These are phyloP conservation scores for Xylaria bambusicola DNA, from an alignment of 495 filamentous ascomycete species.

Conservation along the genomic window DNA sequence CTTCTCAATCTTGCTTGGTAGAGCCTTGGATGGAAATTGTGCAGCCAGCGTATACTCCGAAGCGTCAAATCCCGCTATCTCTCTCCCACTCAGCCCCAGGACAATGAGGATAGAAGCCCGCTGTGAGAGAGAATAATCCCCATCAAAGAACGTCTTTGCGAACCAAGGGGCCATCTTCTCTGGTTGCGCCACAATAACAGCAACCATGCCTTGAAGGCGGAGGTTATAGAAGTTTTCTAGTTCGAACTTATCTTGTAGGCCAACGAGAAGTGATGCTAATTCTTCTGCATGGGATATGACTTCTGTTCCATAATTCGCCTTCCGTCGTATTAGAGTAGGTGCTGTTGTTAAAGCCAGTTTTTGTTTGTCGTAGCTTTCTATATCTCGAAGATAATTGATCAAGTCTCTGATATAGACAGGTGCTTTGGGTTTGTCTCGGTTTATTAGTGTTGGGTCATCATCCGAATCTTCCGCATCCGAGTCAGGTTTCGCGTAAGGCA, in stretches of 20 bases:
- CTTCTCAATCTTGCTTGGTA: slow-evolving; percentile 61
- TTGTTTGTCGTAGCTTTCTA: slow-evolving; percentile 81
- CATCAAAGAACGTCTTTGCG: slow-evolving; percentile 81
- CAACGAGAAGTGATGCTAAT: slow-evolving; percentile 71
- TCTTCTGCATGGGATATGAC: slow-evolving; percentile 82
- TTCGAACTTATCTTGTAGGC: slow-evolving; percentile 78
- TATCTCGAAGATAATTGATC: slow-evolving; percentile 73
- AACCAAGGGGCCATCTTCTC: slow-evolving; percentile 80
- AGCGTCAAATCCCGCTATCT: slow-evolving; percentile 77
- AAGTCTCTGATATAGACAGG: slow-evolving; percentile 94
- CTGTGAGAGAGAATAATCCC: slow-evolving; percentile 85
- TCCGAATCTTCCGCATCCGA: slow-evolving; percentile 90
- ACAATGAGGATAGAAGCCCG: slow-evolving; percentile 77
- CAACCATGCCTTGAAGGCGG: slow-evolving; percentile 81
- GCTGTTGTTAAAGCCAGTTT: slow-evolving; percentile 76
- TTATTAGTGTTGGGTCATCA: slow-evolving; percentile 84
- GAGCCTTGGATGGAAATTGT: slow-evolving; percentile 70
- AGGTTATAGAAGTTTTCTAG: slow-evolving; percentile 74
- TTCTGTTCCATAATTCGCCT: slow-evolving; percentile 84
- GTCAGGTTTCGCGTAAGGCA: slow-evolving; percentile 86
- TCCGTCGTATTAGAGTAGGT: slow-evolving; percentile 79
- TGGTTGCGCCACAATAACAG: slow-evolving; percentile 75
- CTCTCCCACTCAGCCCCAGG: slow-evolving; percentile 81
- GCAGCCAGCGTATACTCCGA: slow-evolving; percentile 53
- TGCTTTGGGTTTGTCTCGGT: slow-evolving; percentile 76